phyloP scores from a whole-genome alignment of 768 basidiomycete genomes.

The Leccinum incarnatum region DNA sequence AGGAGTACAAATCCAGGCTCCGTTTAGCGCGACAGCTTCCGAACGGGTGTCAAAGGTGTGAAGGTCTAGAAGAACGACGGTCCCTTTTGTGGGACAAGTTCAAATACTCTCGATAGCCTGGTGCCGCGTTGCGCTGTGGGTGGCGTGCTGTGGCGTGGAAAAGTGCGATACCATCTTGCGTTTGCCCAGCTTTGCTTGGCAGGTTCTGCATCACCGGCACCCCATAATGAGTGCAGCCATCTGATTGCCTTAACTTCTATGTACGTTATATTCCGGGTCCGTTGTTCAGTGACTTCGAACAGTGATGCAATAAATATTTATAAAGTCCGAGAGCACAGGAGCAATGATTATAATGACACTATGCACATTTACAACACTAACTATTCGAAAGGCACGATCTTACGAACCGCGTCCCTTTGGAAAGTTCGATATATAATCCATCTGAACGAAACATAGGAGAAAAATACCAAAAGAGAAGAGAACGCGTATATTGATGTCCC shows the following conservation, averaged over 20 bases:
- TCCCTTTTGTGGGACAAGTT: too few species aligned
- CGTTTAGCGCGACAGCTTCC: not conserved
- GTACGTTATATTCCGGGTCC: not conserved
- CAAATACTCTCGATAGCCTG: too few species aligned
- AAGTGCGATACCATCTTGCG: not conserved
- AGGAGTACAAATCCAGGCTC: not conserved
- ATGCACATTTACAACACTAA: slow-evolving; percentile 1
- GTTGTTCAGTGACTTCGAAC: not conserved
- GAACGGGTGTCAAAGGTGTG: too few species aligned
- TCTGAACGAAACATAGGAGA: not conserved
- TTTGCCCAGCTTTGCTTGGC: not conserved
- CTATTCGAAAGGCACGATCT: not conserved
- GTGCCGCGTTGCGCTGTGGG: too few species aligned
- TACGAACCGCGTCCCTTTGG: not conserved
- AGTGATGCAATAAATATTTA: not conserved
- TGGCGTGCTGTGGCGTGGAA: not conserved
- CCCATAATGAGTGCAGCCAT: too few species aligned
- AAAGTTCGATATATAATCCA: slow-evolving; percentile 2
- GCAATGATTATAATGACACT: not conserved
- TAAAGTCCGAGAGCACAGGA: not conserved
- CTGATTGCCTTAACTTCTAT: not conserved
- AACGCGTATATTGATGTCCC: not conserved
- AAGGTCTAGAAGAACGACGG: too few species aligned
- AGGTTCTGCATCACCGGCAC: not conserved
- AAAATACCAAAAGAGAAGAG: not conserved